A percentile compares a stretch with the other conserved stretches of the same genome.
phyloP scores from a whole-genome alignment of 345 rosid genomes.

The Stellera chamaejasme region DNA sequence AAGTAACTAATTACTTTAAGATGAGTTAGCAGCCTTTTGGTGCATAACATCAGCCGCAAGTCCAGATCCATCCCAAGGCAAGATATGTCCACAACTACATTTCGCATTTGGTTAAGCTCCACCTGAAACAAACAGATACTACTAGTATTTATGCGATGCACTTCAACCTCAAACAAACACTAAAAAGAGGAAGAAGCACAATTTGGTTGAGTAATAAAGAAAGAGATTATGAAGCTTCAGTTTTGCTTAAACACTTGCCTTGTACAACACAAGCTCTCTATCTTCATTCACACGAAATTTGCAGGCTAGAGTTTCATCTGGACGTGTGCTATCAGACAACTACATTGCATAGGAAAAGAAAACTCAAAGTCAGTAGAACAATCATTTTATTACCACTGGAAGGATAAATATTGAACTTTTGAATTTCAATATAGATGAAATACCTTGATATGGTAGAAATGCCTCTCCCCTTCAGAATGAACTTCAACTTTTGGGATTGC shows the following conservation, averaged over 20 bases:
- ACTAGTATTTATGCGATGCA: not conserved
- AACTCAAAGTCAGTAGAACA: constrained; percentile 2
- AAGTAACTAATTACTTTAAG: constrained; percentile 31
- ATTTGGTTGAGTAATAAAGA: not conserved
- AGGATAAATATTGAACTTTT: not conserved
- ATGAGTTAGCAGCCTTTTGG: constrained; percentile 32
- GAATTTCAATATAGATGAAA: not conserved
- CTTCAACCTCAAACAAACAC: not conserved
- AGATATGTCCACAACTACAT: constrained; percentile 48
- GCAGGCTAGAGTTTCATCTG: constrained; percentile 32
- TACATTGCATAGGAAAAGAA: constrained; percentile 12
- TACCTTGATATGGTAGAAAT: constrained; percentile 51
- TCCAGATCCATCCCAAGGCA: constrained; percentile 58
- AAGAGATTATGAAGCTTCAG: not conserved
- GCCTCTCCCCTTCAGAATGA: constrained; percentile 31
- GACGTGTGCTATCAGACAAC: constrained; percentile 33
- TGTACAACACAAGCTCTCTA: constrained; percentile 37
- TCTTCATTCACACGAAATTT: constrained; percentile 40
- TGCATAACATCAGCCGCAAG: constrained; percentile 48
- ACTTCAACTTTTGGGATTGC: constrained; percentile 32
- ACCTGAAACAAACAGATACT: constrained; percentile 21
- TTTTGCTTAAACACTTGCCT: constrained; percentile 32
- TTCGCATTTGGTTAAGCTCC: constrained; percentile 35
- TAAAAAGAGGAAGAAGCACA: not conserved
- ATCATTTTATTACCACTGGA: not conserved